phyloP scores from a whole-genome alignment of 805 yeast genomes.

The Blastobotrys attinorum region DNA sequence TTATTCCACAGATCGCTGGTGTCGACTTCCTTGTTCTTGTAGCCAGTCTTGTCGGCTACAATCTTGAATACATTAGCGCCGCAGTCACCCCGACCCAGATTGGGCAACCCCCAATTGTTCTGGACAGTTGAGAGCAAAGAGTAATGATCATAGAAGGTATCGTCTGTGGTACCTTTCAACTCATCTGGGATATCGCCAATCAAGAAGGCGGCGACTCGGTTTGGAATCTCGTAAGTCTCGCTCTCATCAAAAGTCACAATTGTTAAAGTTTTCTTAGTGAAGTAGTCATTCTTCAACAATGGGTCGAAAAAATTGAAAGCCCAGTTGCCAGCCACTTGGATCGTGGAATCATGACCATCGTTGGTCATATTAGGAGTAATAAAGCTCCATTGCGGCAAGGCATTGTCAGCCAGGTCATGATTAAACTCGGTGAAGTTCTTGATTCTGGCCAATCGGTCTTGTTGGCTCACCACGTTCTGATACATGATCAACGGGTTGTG shows the following conservation, averaged over 20 bases:
- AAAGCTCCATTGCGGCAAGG: slow-evolving; percentile 45
- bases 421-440: slow-evolving; percentile 41
- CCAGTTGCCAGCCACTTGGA: slow-evolving; percentile 42
- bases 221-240: slow-evolving; percentile 36
- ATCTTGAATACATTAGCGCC: slow-evolving; percentile 41
- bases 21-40: slow-evolving; percentile 13
- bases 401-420: slow-evolving; percentile 33
- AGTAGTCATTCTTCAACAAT: slow-evolving; percentile 37
- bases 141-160: slow-evolving; percentile 46
- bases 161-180: slow-evolving; percentile 37
- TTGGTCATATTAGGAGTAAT: slow-evolving; percentile 48
- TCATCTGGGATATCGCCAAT: slow-evolving; percentile 39
- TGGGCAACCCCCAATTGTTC: slow-evolving; percentile 44
- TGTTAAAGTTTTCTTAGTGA: slow-evolving; percentile 39
- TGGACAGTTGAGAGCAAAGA: slow-evolving; percentile 41
- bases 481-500: slow-evolving; percentile 42
- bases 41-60: slow-evolving; percentile 32
- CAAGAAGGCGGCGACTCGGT: slow-evolving; percentile 39
- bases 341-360: slow-evolving; percentile 45
- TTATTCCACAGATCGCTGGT: slow-evolving; percentile 9
- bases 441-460: slow-evolving; percentile 36
- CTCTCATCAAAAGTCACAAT: slow-evolving; percentile 45
- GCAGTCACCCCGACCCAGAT: slow-evolving; percentile 45
- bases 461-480: slow-evolving; percentile 32
- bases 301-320: slow-evolving; percentile 38